These are phyloP conservation scores for Esteya vermicola DNA, from an alignment of 2,329 filamentous ascomycete genomes.

Conservation along the genomic window DNA sequence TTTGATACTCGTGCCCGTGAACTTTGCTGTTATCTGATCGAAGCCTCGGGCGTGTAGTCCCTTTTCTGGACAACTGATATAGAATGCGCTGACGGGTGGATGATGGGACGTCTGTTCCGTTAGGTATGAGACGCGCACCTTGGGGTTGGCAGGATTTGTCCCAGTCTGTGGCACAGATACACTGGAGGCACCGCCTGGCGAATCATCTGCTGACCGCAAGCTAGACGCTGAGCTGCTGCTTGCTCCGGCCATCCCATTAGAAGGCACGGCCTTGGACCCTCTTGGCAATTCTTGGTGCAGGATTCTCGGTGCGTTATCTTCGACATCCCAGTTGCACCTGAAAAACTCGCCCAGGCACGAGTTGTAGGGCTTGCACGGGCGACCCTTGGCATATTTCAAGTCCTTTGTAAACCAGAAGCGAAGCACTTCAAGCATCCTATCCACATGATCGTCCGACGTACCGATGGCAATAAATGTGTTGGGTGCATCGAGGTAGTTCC, in stretches of 20 bases:
- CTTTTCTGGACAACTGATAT: conserved; percentile 81
- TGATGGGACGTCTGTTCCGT: conserved; percentile 98
- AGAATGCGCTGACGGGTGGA: conserved; percentile 92
- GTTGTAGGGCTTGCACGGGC: conserved; percentile 98
- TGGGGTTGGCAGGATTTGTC: conserved; percentile 26
- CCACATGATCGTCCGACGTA: conserved; percentile 79
- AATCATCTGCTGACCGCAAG: conserved; percentile 31
- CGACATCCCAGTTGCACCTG: conserved; percentile 91
- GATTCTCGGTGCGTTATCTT: conserved; percentile 60
- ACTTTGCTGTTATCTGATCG: conserved; percentile 94
- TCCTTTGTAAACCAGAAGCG: conserved; percentile 99
- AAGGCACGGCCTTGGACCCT: too few relatives aligned
- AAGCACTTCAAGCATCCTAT: conserved; percentile 87
- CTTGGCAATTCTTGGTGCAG: conserved; percentile 26
- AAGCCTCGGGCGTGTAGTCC: conserved; percentile 80
- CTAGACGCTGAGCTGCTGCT: conserved; percentile 31
- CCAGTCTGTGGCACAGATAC: conserved; percentile 36
- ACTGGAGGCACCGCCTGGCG: conserved; percentile 16
- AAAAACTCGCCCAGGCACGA: conserved; percentile 96
- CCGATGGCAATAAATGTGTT: conserved; percentile 76
- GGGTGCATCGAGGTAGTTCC: conserved; percentile 93
- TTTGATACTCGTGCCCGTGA: conserved; percentile 87
- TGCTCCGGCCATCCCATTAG: conserved; percentile 12
- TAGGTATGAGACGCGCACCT: conserved; percentile 76
- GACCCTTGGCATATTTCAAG: conserved; percentile 95